Percentiles rank a stretch among this genome's conserved stretches.
Evolutionary conservation across 1,284 basidiomycete genomes (phyloP).

Genomic region (Austroboletus niveus): DNA sequence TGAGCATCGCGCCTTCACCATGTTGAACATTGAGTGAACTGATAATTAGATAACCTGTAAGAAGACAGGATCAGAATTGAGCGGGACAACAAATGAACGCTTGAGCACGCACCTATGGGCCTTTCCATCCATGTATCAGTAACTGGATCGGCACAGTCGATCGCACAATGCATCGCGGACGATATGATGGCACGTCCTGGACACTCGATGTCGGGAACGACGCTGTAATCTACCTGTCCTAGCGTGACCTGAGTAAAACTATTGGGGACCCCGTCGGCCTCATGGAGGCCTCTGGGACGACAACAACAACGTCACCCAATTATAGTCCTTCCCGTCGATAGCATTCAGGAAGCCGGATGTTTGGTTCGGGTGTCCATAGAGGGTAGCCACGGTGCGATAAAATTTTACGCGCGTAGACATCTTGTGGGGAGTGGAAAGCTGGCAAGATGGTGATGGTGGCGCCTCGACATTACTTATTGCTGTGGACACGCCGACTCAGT

Average conservation of each 20-base stretch:
- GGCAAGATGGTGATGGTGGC: too few species aligned
- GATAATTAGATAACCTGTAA: neutral
- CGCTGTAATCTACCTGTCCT: neutral
- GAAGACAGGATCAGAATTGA: neutral
- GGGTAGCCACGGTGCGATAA: too few species aligned
- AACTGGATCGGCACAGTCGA: neutral
- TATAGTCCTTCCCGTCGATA: conserved; percentile 13
- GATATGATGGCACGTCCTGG: conserved; percentile 1
- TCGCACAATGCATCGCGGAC: neutral
- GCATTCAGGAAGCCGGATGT: too few species aligned
- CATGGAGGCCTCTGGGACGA: conserved; percentile 4
- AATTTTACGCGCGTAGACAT: too few species aligned
- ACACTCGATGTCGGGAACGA: neutral
- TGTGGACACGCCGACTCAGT: too few species aligned
- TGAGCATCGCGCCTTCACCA: conserved; percentile 2
- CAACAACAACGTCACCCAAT: conserved; percentile 28
- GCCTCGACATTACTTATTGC: too few species aligned
- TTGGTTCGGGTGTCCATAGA: too few species aligned
- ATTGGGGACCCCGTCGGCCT: conserved; percentile 6
- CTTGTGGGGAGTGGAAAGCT: too few species aligned
- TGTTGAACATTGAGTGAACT: neutral
- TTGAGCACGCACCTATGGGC: neutral
- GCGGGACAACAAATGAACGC: neutral
- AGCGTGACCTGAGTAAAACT: conserved; percentile 1
- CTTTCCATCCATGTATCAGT: neutral